Base-by-base conservation (phyloP, 257 asterid genomes). In the Asclepias syriaca region DNA sequence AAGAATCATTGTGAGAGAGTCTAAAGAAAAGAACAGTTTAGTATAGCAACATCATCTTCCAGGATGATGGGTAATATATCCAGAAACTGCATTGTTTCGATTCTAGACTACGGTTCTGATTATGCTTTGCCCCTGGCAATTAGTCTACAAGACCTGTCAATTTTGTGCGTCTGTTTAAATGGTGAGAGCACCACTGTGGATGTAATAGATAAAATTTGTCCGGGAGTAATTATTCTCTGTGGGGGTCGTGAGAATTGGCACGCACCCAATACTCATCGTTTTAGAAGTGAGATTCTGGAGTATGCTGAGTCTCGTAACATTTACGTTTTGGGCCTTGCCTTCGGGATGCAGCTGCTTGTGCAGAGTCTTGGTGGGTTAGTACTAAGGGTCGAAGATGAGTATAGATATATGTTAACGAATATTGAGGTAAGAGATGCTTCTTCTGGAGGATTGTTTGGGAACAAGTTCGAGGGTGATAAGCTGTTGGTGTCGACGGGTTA, bases 401-500 rank as follows among this genome's bases (percentile, higher is more conserved):
- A 89, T 54, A 98, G 91, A 88, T 91, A 89, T 73, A 97, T 98
- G 29, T 83, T 96, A 78, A 95, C 88, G 99, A 93, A 83, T 60
- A 88, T 95, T 72, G 94, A 69, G 76, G 95, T 95, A 27, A 77
- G 27, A 39, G 77, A 77, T 72, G 77, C 15, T 9, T 68, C 43
- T 18, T 1, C 0, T 32, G 37, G 2, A 32, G 94, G 89, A 16
- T 69, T 95, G 72, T 95, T 88, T 85, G 96, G 96, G 84, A 77
- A 86, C 76, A 84, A 78, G 75, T 53, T n/a, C 4, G 72, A 80
- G 73, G 99, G 98, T 72, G 96, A 88, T 74, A 83, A 75, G 77
- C 99, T 92, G 79, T 85, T 82, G 34, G 98, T 92, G 78, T 95
- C 98, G 99, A 95, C 92, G 99, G 92, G 97, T 74, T 98, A 92